phyloP scores from a whole-genome alignment of 306 rosid genomes.

The Prunus campanulata region DNA sequence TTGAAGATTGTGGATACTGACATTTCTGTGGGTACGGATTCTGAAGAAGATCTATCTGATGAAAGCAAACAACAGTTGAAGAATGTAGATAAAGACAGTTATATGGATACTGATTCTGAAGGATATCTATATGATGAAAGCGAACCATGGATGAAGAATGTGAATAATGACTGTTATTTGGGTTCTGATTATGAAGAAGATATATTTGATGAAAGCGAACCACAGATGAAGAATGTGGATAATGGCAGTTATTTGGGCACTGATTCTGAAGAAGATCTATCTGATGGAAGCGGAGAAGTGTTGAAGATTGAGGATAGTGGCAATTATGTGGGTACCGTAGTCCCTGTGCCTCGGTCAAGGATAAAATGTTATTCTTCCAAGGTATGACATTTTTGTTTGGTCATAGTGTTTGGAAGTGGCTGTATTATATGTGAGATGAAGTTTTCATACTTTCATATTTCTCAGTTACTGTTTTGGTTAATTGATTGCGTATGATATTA shows the following conservation, averaged over 20 bases:
- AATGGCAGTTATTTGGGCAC: too few species aligned
- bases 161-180: not conserved
- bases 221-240: not conserved
- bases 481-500: not conserved
- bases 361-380: not conserved
- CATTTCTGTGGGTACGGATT: not conserved
- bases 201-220: not conserved
- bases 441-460: not conserved
- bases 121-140: not conserved
- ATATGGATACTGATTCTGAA: not conserved
- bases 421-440: not conserved
- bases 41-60: not conserved
- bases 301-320: not conserved
- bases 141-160: not conserved
- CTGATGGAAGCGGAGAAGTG: not conserved
- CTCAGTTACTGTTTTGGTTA: not conserved
- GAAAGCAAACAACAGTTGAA: not conserved
- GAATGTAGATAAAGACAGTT: not conserved
- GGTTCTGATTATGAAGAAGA: not conserved
- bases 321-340: not conserved
- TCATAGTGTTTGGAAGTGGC: not conserved
- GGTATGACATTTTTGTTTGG: not conserved
- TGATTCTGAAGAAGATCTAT: conserved; percentile 1
- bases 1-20: not conserved
- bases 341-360: not conserved